These are phyloP conservation scores for Graphilbum ipis-grandicollis DNA, from an alignment of 2,329 filamentous ascomycete species.

Conservation along the genomic window DNA sequence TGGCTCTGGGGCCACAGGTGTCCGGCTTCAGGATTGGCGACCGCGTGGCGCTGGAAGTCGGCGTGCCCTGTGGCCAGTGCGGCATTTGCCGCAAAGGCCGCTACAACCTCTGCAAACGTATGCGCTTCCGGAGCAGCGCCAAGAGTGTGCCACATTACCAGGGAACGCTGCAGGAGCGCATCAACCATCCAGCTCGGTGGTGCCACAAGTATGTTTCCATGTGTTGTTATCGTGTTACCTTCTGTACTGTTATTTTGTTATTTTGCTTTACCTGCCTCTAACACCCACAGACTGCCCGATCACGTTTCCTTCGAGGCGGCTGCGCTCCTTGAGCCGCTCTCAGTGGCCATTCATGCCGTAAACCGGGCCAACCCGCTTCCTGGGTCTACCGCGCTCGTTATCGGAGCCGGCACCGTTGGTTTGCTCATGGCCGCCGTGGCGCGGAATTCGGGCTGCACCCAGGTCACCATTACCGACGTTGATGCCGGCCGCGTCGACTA, in stretches of 20 bases:
- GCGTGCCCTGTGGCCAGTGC: slow-evolving; percentile 34
- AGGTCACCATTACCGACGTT: slow-evolving; percentile 43
- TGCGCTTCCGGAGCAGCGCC: slow-evolving; percentile 44
- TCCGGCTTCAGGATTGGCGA: slow-evolving; percentile 35
- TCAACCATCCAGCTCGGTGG: slow-evolving; percentile 45
- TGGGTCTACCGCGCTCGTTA: slow-evolving; percentile 40
- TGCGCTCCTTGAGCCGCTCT: slow-evolving; percentile 43
- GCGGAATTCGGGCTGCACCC: slow-evolving; percentile 38
- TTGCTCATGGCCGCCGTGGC: slow-evolving; percentile 46
- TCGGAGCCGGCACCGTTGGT: slow-evolving; percentile 48
- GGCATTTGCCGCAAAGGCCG: slow-evolving; percentile 32
- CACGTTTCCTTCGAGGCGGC: slow-evolving; percentile 40
- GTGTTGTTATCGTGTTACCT: not conserved
- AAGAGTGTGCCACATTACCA: slow-evolving; percentile 47
- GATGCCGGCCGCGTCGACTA: slow-evolving; percentile 42
- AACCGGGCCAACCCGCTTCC: slow-evolving; percentile 34
- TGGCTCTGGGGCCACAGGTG: slow-evolving; percentile 34
- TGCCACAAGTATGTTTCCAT: slow-evolving; percentile 36
- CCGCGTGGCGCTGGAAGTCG: slow-evolving; percentile 40
- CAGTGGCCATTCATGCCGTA: slow-evolving; percentile 43
- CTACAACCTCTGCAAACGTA: slow-evolving; percentile 44
- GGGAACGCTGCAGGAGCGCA: slow-evolving; percentile 42
- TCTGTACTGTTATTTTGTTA: not conserved
- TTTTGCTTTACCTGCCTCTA: not conserved
- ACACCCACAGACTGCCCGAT: slow-evolving; percentile 31